Conservation (phyloP, 1,284 basidiomycete genomes). For the Salmacisia buchloeana region DNA sequence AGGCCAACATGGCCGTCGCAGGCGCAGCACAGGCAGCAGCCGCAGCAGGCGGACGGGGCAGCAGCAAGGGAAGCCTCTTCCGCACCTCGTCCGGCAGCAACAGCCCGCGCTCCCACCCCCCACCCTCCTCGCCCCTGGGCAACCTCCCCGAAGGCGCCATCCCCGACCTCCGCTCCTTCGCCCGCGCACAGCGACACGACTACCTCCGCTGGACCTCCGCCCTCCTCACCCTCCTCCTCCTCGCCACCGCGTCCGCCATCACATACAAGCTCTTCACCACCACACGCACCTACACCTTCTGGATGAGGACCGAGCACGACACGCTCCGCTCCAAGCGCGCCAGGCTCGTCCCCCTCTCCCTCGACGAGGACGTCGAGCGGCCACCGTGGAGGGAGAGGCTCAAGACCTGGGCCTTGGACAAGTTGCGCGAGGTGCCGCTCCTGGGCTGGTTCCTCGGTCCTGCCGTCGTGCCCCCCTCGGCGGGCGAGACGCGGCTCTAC, state of each 20-base stretch:
- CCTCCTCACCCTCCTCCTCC: neutral
- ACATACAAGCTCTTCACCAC: conserved; percentile 5
- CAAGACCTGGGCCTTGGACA: neutral
- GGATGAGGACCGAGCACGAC: neutral
- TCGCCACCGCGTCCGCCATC: neutral
- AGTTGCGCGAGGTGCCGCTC: neutral
- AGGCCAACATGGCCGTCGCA: neutral
- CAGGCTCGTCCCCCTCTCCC: neutral
- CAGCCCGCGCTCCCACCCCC: neutral
- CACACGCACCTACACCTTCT: conserved; percentile 8
- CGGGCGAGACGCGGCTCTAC: neutral
- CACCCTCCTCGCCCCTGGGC: neutral
- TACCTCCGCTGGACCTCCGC: neutral
- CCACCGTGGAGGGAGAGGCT: neutral
- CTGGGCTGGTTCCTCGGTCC: neutral
- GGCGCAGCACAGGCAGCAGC: neutral
- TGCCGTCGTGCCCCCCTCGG: neutral
- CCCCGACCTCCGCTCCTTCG: neutral
- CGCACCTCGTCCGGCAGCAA: too few relatives aligned
- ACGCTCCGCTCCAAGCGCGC: neutral
- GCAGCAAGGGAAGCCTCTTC: neutral
- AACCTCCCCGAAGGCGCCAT: neutral
- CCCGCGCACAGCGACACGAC: neutral
- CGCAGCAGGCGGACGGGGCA: neutral
- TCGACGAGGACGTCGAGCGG: conserved; percentile 1